Conservation (phyloP, 2,329 filamentous ascomycete genomes). For the Pseudogymnoascus pannorum region DNA sequence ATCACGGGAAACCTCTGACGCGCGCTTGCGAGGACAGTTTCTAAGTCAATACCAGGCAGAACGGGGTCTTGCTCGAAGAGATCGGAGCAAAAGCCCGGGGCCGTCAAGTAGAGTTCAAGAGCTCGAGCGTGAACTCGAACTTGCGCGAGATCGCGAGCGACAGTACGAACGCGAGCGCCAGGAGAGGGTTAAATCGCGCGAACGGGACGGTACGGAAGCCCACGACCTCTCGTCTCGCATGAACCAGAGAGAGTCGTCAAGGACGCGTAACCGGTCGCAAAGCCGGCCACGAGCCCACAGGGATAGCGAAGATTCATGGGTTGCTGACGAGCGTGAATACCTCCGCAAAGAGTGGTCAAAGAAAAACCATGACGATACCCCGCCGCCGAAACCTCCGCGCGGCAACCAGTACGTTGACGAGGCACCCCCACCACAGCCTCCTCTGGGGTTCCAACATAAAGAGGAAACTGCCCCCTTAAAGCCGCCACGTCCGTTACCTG, state of each 20-base stretch:
- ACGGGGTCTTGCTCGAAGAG: constrained; percentile 39
- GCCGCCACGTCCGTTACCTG: constrained; percentile 27
- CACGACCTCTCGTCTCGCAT: constrained; percentile 24
- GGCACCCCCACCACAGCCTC: constrained; percentile 8
- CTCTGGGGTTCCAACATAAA: neutral
- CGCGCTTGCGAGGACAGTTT: constrained; percentile 71
- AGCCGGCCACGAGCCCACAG: constrained; percentile 25
- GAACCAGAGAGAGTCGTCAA: constrained; percentile 22
- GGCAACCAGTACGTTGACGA: constrained; percentile 20
- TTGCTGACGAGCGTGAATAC: constrained; percentile 45
- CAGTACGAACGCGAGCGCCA: constrained; percentile 56
- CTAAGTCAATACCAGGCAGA: constrained; percentile 80
- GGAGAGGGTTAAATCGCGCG: constrained; percentile 31
- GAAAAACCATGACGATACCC: constrained; percentile 19
- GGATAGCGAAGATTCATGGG: constrained; percentile 38
- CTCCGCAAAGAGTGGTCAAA: constrained; percentile 37
- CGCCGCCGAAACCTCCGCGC: constrained; percentile 8
- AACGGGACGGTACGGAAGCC: constrained; percentile 22
- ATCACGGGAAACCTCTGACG: constrained; percentile 53
- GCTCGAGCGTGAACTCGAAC: constrained; percentile 65
- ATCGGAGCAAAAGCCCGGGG: constrained; percentile 31
- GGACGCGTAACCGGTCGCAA: constrained; percentile 20
- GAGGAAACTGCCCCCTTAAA: constrained; percentile 18
- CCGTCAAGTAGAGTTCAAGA: constrained; percentile 64
- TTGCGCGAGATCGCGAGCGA: constrained; percentile 59